Conservation (phyloP, 2,329 filamentous ascomycete genomes). For the Geoglossum cookeanum region DNA sequence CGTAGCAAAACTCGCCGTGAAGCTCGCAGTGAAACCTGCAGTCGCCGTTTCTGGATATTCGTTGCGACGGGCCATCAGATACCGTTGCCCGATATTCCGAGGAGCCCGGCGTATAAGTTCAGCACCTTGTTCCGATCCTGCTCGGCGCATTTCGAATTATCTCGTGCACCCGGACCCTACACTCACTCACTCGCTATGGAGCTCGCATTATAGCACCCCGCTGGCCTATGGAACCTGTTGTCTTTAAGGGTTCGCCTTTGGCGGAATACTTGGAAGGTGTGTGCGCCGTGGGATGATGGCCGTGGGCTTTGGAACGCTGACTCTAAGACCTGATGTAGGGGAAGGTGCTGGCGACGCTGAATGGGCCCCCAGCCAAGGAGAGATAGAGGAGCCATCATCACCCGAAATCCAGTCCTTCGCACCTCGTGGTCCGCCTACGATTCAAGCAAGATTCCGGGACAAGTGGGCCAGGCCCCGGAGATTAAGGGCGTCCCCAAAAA, state of each 20-base stretch:
- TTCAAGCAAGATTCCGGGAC: constrained; percentile 29
- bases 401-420: constrained; percentile 1
- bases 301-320: background rate
- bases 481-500: constrained; percentile 11
- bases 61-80: background rate
- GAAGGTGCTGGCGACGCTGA: constrained; percentile 19
- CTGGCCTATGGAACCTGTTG: constrained; percentile 57
- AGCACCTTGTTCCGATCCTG: background rate
- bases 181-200: background rate
- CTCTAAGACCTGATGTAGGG: constrained; percentile 23
- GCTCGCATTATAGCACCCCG: background rate
- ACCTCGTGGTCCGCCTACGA: constrained; percentile 28
- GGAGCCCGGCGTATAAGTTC: background rate
- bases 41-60: background rate
- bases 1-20: background rate
- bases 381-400: background rate
- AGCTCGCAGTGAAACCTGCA: background rate
- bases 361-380: background rate
- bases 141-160: background rate
- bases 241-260: constrained; percentile 73
- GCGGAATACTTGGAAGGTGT: constrained; percentile 78
- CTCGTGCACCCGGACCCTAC: background rate
- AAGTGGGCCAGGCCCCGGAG: constrained; percentile 20
- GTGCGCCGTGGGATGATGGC: constrained; percentile 28
- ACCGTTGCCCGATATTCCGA: background rate